These are phyloP conservation scores for Zasmidium citrigriseum DNA, from an alignment of 2,329 filamentous ascomycete species.

Conservation along the genomic window DNA sequence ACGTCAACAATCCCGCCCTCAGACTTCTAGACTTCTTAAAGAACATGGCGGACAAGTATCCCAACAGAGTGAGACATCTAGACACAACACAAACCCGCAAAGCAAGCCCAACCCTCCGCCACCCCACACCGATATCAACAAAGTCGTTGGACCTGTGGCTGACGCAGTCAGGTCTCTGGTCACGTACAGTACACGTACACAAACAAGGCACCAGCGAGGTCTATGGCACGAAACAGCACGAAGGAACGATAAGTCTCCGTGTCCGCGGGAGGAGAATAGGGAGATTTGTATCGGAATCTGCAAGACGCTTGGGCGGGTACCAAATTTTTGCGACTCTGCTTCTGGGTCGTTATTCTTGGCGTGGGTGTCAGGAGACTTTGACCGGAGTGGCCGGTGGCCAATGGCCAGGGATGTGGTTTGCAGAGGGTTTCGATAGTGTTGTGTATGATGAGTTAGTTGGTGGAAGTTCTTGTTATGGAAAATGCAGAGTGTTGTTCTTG, in stretches of 20 bases:
- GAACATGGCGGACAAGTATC: not conserved
- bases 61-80: not conserved
- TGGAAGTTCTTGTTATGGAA: not conserved
- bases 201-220: too few species aligned
- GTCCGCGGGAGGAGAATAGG: too few species aligned
- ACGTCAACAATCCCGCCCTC: not conserved
- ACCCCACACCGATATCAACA: not conserved
- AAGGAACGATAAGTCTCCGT: too few species aligned
- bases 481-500: too few species aligned
- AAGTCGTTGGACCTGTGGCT: not conserved
- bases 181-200: too few species aligned
- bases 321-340: not conserved
- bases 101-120: not conserved
- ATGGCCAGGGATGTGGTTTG: not conserved
- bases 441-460: not conserved
- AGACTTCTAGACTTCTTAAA: not conserved
- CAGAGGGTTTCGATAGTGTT: not conserved
- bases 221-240: too few species aligned
- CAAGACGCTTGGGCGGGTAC: not conserved
- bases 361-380: not conserved
- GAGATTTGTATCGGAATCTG: not conserved
- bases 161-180: not conserved
- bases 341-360: too few species aligned
- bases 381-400: not conserved
- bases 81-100: not conserved